These are phyloP conservation scores for Aspergillus sparsus DNA, from an alignment of 495 filamentous ascomycete genomes.

Conservation along the genomic window DNA sequence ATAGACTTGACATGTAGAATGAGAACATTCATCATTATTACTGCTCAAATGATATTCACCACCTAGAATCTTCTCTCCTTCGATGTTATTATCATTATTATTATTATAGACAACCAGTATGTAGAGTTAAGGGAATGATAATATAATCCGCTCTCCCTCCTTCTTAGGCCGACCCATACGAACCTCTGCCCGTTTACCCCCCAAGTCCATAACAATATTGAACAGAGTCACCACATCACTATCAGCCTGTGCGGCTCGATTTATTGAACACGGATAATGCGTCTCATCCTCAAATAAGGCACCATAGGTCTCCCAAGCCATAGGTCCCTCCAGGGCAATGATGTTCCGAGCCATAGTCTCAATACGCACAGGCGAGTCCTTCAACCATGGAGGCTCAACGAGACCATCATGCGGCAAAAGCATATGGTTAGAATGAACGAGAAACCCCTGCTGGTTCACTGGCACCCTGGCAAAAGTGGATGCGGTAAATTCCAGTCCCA, in stretches of 20 bases:
- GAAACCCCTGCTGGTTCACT: constrained; percentile 46
- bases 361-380: constrained; percentile 55
- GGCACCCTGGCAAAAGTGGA: constrained; percentile 52
- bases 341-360: constrained; percentile 23
- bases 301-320: constrained; percentile 27
- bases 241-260: constrained; percentile 27
- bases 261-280: constrained; percentile 40
- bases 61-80: too few species aligned
- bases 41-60: too few species aligned
- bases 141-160: constrained; percentile 1
- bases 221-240: constrained; percentile 32
- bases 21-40: too few species aligned
- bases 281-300: constrained; percentile 39
- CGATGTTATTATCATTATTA: too few species aligned
- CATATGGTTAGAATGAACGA: constrained; percentile 66
- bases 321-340: constrained; percentile 19
- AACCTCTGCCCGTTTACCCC: constrained; percentile 33
- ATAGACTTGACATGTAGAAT: too few species aligned
- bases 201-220: constrained; percentile 45
- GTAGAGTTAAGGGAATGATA: neutral
- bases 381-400: constrained; percentile 53
- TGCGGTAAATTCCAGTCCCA: constrained; percentile 61
- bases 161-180: constrained; percentile 28
- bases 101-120: too few species aligned
- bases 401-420: constrained; percentile 52